Base-by-base conservation (phyloP, 257 asterid species). In the Eustoma russellianum region DNA sequence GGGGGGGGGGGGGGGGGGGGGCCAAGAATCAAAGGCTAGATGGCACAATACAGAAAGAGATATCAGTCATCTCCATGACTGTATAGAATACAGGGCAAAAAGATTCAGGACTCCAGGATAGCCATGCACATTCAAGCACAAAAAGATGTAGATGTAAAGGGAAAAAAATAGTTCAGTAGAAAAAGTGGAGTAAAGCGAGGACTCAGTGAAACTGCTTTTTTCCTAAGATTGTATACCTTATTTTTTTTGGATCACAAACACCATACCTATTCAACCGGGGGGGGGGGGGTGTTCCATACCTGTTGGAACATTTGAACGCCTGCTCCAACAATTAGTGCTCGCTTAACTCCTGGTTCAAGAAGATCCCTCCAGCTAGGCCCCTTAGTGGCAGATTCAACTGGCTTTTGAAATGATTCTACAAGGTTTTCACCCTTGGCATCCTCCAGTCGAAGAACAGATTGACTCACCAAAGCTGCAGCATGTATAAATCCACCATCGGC, bases 301-400 rank as follows among this genome's bases (percentile, higher is more conserved):
- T 88, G 99, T 70, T 92, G 99, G 73, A 92, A 95, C 68, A 92
- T 83, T 74, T 92, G 99, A 67, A 92, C 47, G 48, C 88, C 95
- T 0, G 85, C 83, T 17, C 99, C 99, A n/a, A 92, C 97, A 58
- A 83, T 28, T 9, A 92, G 74, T 2, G 99, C 99, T 34, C 85
- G 95, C 56, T 85, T 92, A 46, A 92, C 95, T 18, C 99, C 99
- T 6, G 97, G 97, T 63, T 83, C 99, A 24, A 77, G 71, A 52
- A 92, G 91, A 56, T 83, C 99, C 68, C 62, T 78, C 97, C 93
- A 92, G 70, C 72, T 68, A 5, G 86, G 47, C 15, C 79, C 84
- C 53, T 50, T 73, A 5, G 69, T 57, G 19, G 71, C 65, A 62
- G 70, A 48, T 67, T 77, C 58, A 50, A 79, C 59, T 52, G 71